Conservation (phyloP, 2,329 filamentous ascomycete genomes). For the Neoarthrinium moseri region DNA sequence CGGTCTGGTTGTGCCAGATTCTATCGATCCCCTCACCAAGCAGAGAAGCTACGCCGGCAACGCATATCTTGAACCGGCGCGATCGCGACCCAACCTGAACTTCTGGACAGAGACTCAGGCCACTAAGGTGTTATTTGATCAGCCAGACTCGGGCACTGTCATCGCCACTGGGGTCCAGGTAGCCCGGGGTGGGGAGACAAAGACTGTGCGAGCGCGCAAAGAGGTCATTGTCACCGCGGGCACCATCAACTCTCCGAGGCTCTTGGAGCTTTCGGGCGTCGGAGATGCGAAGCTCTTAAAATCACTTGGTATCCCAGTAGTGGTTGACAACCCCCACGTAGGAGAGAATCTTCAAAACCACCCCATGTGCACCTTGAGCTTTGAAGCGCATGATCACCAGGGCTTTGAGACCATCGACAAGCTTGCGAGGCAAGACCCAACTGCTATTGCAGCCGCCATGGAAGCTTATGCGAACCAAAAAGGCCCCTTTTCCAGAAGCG, state of each 20-base stretch:
- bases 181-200: constrained; percentile 12
- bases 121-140: constrained; percentile 13
- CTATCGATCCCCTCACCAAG: constrained; percentile 8
- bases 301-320: constrained; percentile 26
- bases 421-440: constrained; percentile 15
- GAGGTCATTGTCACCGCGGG: constrained; percentile 44
- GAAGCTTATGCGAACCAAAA: constrained; percentile 18
- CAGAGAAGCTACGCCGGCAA: constrained; percentile 13
- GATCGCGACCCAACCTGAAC: constrained; percentile 10
- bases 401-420: constrained; percentile 20
- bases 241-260: constrained; percentile 37
- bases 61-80: constrained; percentile 11
- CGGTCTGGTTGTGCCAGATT: constrained; percentile 10
- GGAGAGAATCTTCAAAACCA: constrained; percentile 39
- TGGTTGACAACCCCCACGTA: constrained; percentile 34
- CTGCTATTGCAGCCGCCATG: constrained; percentile 18
- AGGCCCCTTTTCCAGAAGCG: constrained; percentile 20
- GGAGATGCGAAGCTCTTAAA: constrained; percentile 32
- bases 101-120: constrained; percentile 10
- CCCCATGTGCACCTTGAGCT: constrained; percentile 18
- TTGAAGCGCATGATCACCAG: constrained; percentile 17
- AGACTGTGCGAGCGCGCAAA: constrained; percentile 23
- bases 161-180: not conserved
- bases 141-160: not conserved
- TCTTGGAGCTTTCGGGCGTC: constrained; percentile 43